Evolutionary conservation across 768 basidiomycete genomes (phyloP), one percentile per base, ranked within the genome.

Genomic region (Trametes sanguinea): DNA sequence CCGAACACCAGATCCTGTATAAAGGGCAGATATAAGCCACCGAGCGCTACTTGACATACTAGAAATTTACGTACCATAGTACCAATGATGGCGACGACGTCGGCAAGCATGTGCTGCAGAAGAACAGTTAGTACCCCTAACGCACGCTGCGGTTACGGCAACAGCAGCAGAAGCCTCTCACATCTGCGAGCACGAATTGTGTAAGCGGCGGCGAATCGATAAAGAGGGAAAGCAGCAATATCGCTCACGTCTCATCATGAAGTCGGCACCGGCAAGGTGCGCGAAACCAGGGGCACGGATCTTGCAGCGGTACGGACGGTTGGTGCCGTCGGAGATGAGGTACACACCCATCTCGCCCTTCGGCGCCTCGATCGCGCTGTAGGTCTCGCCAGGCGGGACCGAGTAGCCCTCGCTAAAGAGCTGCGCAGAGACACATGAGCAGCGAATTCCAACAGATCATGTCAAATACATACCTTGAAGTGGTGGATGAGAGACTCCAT

Each of bases 331-430:
- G 86, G 95, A 97, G 64, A 99, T 94, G 54, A 99, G 87, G 79
- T 95, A 99, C 48, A 99, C 96, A 67, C 83, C 96, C 95, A 98
- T 98, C 78, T 98, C 96, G 65, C 95, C 95, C 78, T 99, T 98
- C 47, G 96, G 96, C 7, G 96, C 96, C 77, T 99, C 97, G 67
- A 98, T 98, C 2, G 96, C 96, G 52, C 85, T 87, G 80, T 99
- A 98, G 0, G 96, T 98, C 78, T 98, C 95, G 22, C 92, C 92
- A 16, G 93, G 91, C 16, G 97, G 97, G 30, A 98, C 96, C 29
- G 92, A 92, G 78, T 92, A 98, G 11, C 96, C 96, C 76, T 98
- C 96, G 55, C 90, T 92, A 80, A 94, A 98, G 68, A 97, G 83
- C 92, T 94, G 71, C 45, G 71, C 45, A 58, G 29, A 55, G 16